A percentile compares a stretch with the other conserved stretches of the same genome.
Evolutionary conservation across 345 rosid species (phyloP).

Genomic region (Melastoma malabathricum): DNA sequence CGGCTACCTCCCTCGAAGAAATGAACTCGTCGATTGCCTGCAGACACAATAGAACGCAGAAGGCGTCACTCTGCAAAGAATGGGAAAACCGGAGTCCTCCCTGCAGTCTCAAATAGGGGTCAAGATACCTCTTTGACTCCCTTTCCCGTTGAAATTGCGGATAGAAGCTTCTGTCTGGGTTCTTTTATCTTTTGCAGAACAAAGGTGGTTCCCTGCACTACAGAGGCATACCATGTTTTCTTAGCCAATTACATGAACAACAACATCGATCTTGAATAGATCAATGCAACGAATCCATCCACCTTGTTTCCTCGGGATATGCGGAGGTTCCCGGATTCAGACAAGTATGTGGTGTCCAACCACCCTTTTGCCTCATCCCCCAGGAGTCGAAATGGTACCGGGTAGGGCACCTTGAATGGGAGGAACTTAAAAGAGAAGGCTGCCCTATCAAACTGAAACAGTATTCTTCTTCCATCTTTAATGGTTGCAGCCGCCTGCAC

Average conservation of each 20-base stretch:
- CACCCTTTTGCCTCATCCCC: constrained; percentile 98
- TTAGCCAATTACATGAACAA: constrained; percentile 8
- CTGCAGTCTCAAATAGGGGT: no score
- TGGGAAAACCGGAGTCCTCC: no score
- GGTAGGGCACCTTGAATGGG: constrained; percentile 90
- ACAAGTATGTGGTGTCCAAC: constrained; percentile 76
- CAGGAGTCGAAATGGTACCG: constrained; percentile 86
- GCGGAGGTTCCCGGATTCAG: constrained; percentile 75
- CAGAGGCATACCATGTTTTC: constrained; percentile 15
- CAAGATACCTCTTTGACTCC: constrained; percentile 40
- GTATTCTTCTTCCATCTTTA: constrained; percentile 49
- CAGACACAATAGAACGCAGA: constrained; percentile 3
- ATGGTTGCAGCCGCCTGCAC: constrained; percentile 69
- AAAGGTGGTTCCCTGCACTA: constrained; percentile 97
- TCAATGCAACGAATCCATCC: not conserved
- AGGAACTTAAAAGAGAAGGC: constrained; percentile 70
- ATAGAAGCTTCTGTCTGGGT: constrained; percentile 61
- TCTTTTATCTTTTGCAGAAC: constrained; percentile 83
- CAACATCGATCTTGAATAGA: no score
- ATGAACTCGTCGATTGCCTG: constrained; percentile 71
- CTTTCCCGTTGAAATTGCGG: constrained; percentile 51
- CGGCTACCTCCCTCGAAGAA: constrained; percentile 18
- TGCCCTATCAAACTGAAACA: constrained; percentile 65
- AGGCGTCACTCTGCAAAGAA: no score
- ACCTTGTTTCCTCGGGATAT: constrained; percentile 97